Percentiles rank a stretch among this genome's conserved stretches.
phyloP scores from a whole-genome alignment of 805 yeast species.

The Cyberlindnera meyerae region DNA sequence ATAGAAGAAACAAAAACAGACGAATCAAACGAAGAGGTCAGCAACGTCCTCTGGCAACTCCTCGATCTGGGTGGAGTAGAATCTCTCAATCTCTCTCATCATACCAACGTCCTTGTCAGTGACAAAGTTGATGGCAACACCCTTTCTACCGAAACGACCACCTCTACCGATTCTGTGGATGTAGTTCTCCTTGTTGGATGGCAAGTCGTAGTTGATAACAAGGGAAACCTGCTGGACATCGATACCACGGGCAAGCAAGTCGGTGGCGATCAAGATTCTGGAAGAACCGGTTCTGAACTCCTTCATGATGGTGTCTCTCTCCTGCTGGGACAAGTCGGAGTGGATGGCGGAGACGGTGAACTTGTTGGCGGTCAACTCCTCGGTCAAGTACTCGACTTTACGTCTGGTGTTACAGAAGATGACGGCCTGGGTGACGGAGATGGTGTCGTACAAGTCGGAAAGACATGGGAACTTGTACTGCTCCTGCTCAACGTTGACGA shows the following conservation, averaged over 20 bases:
- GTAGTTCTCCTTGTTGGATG: conserved; percentile 86
- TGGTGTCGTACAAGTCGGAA: conserved; percentile 90
- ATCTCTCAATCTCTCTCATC: conserved; percentile 82
- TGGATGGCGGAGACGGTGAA: conserved; percentile 94
- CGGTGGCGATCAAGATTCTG: conserved; percentile 88
- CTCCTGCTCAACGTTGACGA: conserved; percentile 86
- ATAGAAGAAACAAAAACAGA: not conserved
- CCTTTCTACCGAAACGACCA: conserved; percentile 98
- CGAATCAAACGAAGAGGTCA: conserved; percentile 27
- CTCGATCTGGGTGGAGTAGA: conserved; percentile 82
- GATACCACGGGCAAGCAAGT: conserved; percentile 95
- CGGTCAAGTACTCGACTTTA: conserved; percentile 86
- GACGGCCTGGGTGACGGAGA: conserved; percentile 95
- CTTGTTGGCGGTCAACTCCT: conserved; percentile 66
- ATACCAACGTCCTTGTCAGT: conserved; percentile 71
- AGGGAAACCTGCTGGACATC: conserved; percentile 97
- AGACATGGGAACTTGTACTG: conserved; percentile 92
- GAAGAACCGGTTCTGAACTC: conserved; percentile 95
- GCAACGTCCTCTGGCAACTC: conserved; percentile 84
- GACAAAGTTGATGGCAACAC: conserved; percentile 93
- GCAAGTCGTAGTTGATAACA: conserved; percentile 91
- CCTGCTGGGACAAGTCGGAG: conserved; percentile 92
- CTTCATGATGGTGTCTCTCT: conserved; percentile 91
- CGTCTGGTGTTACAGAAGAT: conserved; percentile 95
- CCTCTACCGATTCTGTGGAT: conserved; percentile 98